Percentiles rank a stretch among this genome's conserved stretches.
Conservation (phyloP, 495 filamentous ascomycete genomes). For the Massariosphaeria phaeospora region DNA sequence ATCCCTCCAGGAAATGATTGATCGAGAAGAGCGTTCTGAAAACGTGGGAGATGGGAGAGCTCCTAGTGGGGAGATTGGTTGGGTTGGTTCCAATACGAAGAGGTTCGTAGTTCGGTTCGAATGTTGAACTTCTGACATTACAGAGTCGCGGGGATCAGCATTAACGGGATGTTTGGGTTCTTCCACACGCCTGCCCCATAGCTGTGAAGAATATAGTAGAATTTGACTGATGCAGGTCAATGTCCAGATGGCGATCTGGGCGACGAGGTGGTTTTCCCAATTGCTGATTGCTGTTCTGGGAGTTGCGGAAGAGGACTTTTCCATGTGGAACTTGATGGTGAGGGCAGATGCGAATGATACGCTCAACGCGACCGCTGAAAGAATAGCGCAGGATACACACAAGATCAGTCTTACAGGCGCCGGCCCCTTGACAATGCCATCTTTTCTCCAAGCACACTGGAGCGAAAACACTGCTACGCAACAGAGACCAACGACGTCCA, state of each 20-base stretch:
- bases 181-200: background rate
- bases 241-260: slow-evolving; percentile 19
- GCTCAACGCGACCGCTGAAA: slow-evolving; percentile 5
- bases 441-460: slow-evolving; percentile 27
- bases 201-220: slow-evolving; percentile 13
- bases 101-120: slow-evolving; percentile 17
- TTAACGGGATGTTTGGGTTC: background rate
- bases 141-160: slow-evolving; percentile 15
- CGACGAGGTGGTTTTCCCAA: slow-evolving; percentile 10
- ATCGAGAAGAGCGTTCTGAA: slow-evolving; percentile 23
- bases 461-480: slow-evolving; percentile 17
- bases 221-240: slow-evolving; percentile 17
- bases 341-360: slow-evolving; percentile 21
- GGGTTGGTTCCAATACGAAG: slow-evolving; percentile 17
- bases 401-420: slow-evolving; percentile 1
- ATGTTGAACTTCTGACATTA: slow-evolving; percentile 27
- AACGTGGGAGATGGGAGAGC: slow-evolving; percentile 31
- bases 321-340: slow-evolving; percentile 16
- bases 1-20: slow-evolving; percentile 28
- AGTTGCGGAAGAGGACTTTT: background rate
- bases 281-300: slow-evolving; percentile 2
- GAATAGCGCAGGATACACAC: slow-evolving; percentile 10
- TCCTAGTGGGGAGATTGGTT: slow-evolving; percentile 13
- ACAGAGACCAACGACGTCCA: slow-evolving; percentile 15
- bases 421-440: slow-evolving; percentile 2